Evolutionary conservation across 2,329 filamentous ascomycete species (phyloP).

Genomic region (Colletotrichum trifolii): DNA sequence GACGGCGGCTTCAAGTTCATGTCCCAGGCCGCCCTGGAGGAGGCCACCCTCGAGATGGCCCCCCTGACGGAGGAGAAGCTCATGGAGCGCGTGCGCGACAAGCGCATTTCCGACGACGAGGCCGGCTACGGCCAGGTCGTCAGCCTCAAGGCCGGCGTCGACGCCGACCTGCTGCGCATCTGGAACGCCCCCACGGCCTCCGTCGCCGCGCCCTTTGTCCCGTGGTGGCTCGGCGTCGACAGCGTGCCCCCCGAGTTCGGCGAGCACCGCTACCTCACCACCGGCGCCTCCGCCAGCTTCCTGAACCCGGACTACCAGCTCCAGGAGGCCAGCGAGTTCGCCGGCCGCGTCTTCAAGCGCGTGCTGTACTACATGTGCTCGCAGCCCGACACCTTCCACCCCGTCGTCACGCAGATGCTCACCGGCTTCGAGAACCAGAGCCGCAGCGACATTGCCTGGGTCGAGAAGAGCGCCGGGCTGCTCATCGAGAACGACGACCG

Average conservation of each 20-base stretch:
- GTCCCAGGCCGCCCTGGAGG: constrained; percentile 42
- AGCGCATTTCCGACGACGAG: constrained; percentile 42
- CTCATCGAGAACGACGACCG: constrained; percentile 37
- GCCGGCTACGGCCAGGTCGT: constrained; percentile 44
- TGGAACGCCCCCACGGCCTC: constrained; percentile 43
- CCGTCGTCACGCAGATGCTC: constrained; percentile 41
- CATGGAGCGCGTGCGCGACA: constrained; percentile 48
- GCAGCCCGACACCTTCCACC: constrained; percentile 39
- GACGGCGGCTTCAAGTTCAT: constrained; percentile 46
- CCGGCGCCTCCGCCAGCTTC: constrained; percentile 41
- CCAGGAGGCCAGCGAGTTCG: constrained; percentile 42
- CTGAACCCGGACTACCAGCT: constrained; percentile 42
- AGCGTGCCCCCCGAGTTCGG: constrained; percentile 42
- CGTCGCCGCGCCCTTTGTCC: constrained; percentile 42
- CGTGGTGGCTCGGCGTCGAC: constrained; percentile 43
- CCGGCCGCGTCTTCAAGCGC: constrained; percentile 43
- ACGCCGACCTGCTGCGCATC: constrained; percentile 40
- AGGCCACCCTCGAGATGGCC: constrained; percentile 50
- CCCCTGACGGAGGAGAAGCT: constrained; percentile 62
- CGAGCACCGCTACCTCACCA: constrained; percentile 43
- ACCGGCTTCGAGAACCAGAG: constrained; percentile 41
- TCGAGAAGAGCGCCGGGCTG: constrained; percentile 39
- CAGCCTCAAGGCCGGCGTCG: constrained; percentile 37
- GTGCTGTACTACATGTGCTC: constrained; percentile 45
- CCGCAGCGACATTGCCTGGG: constrained; percentile 37